phyloP scores from a whole-genome alignment of 2,329 filamentous ascomycete genomes.

The Verticillium isaacii region DNA sequence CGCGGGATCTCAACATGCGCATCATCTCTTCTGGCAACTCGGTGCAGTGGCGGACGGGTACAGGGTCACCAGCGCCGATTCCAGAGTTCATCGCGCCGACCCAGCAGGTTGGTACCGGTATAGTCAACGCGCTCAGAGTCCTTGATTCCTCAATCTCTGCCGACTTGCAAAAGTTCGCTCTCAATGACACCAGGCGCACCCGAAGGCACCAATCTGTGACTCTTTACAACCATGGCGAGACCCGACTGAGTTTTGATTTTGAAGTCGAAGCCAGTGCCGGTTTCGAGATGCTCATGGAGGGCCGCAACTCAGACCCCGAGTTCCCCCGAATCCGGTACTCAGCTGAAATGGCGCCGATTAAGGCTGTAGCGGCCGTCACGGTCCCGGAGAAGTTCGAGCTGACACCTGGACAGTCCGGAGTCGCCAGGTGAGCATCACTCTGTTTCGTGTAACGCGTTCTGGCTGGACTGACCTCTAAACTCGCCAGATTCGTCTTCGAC shows the following conservation, averaged over 20 bases:
- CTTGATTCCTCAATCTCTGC: conserved; percentile 27
- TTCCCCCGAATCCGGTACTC: too few relatives aligned
- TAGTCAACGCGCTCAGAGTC: conserved; percentile 32
- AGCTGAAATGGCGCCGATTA: too few relatives aligned
- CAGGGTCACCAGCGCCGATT: not conserved
- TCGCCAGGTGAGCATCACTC: too few relatives aligned
- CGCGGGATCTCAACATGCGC: conserved; percentile 24
- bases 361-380: too few relatives aligned
- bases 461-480: too few relatives aligned
- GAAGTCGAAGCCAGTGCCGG: conserved; percentile 9
- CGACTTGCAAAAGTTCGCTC: conserved; percentile 26
- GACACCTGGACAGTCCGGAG: too few relatives aligned
- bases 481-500: too few relatives aligned
- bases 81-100: conserved; percentile 21
- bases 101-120: conserved; percentile 33
- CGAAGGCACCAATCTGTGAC: conserved; percentile 6
- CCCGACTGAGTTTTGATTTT: conserved; percentile 5
- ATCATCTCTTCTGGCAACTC: conserved; percentile 21
- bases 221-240: conserved; percentile 2
- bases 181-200: conserved; percentile 38
- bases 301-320: conserved; percentile 1
- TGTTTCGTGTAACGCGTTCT: too few relatives aligned
- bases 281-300: conserved; percentile 16
- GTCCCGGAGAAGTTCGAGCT: too few relatives aligned
- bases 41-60: conserved; percentile 16